Evolutionary conservation across 352 stramenopile genomes (phyloP).

Genomic region (Globisporangium paddicum): DNA sequence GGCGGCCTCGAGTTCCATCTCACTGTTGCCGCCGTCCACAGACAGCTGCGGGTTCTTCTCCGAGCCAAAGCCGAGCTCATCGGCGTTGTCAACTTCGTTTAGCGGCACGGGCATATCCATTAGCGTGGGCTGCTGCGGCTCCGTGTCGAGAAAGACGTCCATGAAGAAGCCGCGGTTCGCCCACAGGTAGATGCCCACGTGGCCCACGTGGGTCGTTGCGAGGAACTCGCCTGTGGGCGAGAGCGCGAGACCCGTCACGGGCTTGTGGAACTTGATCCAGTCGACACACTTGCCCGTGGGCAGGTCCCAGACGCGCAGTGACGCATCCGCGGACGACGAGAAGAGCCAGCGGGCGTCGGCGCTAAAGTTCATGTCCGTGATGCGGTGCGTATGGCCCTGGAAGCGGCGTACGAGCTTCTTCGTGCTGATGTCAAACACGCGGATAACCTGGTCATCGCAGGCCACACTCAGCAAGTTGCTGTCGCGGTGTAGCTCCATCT

Average conservation of each 20-base stretch:
- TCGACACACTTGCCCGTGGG: conserved; percentile 94
- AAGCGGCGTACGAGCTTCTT: conserved; percentile 87
- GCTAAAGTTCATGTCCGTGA: conserved; percentile 90
- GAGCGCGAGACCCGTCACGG: conserved; percentile 89
- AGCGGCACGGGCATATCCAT: conserved; percentile 92
- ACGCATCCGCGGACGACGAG: conserved; percentile 82
- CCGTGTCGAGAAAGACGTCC: conserved; percentile 78
- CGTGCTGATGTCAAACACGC: conserved; percentile 84
- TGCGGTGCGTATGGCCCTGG: conserved; percentile 67
- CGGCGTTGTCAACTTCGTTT: conserved; percentile 76
- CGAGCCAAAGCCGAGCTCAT: conserved; percentile 46
- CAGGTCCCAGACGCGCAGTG: conserved; percentile 92
- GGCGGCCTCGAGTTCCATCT: background rate
- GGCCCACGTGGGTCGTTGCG: conserved; percentile 90
- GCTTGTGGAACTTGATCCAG: conserved; percentile 92
- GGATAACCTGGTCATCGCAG: conserved; percentile 85
- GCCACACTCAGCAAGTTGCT: conserved; percentile 85
- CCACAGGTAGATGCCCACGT: conserved; percentile 94
- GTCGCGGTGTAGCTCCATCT: conserved; percentile 83
- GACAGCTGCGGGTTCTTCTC: conserved; percentile 48
- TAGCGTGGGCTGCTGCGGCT: conserved; percentile 64
- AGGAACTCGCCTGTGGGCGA: conserved; percentile 95
- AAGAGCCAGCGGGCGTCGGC: conserved; percentile 88
- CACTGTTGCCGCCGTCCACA: conserved; percentile 19
- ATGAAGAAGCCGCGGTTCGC: conserved; percentile 94